Evolutionary conservation across 345 rosid species (phyloP), one percentile per base, ranked within the genome.

Genomic region (Orychophragmus violaceus): DNA sequence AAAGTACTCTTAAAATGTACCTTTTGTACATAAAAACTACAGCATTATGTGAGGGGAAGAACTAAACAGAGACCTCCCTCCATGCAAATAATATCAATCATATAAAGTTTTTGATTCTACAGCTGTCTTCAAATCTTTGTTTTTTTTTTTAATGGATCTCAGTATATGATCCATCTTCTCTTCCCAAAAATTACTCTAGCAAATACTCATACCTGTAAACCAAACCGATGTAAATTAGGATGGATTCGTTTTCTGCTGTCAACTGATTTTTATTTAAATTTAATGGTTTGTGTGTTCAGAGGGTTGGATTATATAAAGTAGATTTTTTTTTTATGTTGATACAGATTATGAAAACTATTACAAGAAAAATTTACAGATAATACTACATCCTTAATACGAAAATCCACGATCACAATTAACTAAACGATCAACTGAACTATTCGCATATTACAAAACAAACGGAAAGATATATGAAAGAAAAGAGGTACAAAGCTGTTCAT

Each of bases 1-100:
- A 65, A 72, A 72, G 67, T 37, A 59, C 71, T 59, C 54, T 8
- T 35, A 13, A 59, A 44, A 58, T 72, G 71, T 72, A 66, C 71
- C 66, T 72, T 66, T 65, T 65, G 67, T 65, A 72, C 71, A 72
- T n/a, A n/a, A 41, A 41, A 45, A 35, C 57, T 12, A 12, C 37
- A 63, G 64, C 63, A 35, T 62, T 46, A 46, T 41, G 32, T 25
- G 10, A 63, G 51, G 48, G 48, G 36, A 30, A 6, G 57, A 71
- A 55, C 42, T 44, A 11, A 71, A 63, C 49, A 46, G 22, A 33
- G 35, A 56, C 64, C 49, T 71, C 63, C 41, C 52, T 57, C 30
- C 60, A 48, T 57, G 59, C 45, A 64, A 64, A 71, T 58, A 55
- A 56, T 71, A 64, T 48, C 69, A 56, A 48, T 71, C 76, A 63